phyloP scores from a whole-genome alignment of 805 yeast species.

The Metschnikowia bowlesiae region DNA sequence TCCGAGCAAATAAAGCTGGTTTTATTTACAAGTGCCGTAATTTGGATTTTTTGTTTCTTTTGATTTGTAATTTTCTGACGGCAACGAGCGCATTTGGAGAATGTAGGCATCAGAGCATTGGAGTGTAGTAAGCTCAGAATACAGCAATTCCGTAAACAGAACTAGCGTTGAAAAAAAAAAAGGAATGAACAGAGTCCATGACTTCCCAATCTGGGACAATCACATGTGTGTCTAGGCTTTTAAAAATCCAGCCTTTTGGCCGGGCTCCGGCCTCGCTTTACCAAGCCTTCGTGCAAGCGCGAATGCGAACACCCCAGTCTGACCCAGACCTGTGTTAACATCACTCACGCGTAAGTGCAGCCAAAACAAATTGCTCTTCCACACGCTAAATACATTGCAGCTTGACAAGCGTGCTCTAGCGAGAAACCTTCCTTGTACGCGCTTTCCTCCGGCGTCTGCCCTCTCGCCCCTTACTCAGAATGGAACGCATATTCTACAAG shows the following conservation, averaged over 20 bases:
- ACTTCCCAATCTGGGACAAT: too few species aligned
- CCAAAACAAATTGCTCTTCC: not conserved
- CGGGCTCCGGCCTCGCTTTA: not conserved
- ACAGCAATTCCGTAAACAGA: too few species aligned
- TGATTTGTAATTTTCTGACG: too few species aligned
- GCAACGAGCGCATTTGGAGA: too few species aligned
- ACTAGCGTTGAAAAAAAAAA: too few species aligned
- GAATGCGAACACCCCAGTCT: not conserved
- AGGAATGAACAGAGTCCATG: too few species aligned
- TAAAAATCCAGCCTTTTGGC: not conserved
- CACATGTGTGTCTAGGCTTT: not conserved
- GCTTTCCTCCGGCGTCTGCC: not conserved
- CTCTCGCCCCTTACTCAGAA: slow-evolving; percentile 5
- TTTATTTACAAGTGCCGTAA: too few species aligned
- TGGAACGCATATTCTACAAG: slow-evolving; percentile 50
- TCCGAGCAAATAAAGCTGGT: too few species aligned
- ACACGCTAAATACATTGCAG: not conserved
- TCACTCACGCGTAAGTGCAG: not conserved
- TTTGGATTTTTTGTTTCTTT: too few species aligned
- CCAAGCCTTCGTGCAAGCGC: not conserved
- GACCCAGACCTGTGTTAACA: not conserved
- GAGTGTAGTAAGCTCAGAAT: too few species aligned
- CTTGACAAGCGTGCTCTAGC: not conserved
- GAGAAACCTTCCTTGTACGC: not conserved
- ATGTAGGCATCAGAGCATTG: too few species aligned